phyloP scores from a whole-genome alignment of 2,329 filamentous ascomycete species.

The Aureobasidium sp. region DNA sequence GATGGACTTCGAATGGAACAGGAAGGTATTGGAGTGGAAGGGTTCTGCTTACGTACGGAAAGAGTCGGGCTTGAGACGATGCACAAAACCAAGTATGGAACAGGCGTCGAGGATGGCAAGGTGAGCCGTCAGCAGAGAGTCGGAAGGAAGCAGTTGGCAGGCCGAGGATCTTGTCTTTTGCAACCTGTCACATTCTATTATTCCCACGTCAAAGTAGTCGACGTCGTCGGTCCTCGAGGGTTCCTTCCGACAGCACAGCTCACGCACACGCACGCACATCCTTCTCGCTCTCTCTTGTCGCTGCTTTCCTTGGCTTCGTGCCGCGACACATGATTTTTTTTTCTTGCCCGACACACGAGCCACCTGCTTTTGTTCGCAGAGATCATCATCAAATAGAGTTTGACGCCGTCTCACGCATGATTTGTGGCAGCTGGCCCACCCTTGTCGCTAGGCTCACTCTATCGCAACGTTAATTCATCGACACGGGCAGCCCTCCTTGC shows the following conservation, averaged over 20 bases:
- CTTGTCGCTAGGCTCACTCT: conserved; percentile 3
- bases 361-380: background rate
- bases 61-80: background rate
- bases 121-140: background rate
- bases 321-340: background rate
- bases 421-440: conserved; percentile 12
- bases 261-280: no score
- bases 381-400: conserved; percentile 15
- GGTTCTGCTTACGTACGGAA: background rate
- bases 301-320: conserved; percentile 12
- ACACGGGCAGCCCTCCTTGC: background rate
- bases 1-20: background rate
- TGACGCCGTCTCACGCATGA: conserved; percentile 10
- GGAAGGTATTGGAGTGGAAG: background rate
- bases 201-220: background rate
- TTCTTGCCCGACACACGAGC: conserved; percentile 5
- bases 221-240: background rate
- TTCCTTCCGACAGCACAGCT: conserved; percentile 2
- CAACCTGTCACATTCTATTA: conserved; percentile 11
- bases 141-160: background rate
- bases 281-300: background rate
- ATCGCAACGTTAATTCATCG: conserved; percentile 11
- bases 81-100: background rate
- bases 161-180: background rate
- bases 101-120: background rate